Evolutionary conservation across 768 basidiomycete genomes (phyloP).

Genomic region (Candolleomyces aberdarensis): DNA sequence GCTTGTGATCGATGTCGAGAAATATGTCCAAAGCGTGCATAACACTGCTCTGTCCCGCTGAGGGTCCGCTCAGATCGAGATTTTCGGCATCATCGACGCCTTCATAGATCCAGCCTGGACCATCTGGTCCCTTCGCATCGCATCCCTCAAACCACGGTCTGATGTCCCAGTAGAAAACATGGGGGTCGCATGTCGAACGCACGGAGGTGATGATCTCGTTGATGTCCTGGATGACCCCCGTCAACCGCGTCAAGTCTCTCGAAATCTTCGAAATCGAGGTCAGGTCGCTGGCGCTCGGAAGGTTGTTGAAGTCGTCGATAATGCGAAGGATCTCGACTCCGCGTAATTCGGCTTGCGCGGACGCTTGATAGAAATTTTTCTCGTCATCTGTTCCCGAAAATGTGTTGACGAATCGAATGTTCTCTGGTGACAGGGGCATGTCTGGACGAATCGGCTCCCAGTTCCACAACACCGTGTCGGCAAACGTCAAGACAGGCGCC

Average conservation of each 20-base stretch:
- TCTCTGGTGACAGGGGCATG: conserved; percentile 60
- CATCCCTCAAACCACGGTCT: conserved; percentile 94
- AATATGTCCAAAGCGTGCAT: conserved; percentile 87
- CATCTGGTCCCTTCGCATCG: conserved; percentile 49
- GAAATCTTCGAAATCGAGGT: conserved; percentile 65
- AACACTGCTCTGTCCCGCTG: conserved; percentile 90
- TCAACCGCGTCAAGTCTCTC: conserved; percentile 66
- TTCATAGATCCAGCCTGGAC: conserved; percentile 72
- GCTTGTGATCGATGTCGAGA: conserved; percentile 85
- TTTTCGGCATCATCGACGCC: conserved; percentile 58
- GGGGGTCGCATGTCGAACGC: conserved; percentile 73
- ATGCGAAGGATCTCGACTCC: conserved; percentile 85
- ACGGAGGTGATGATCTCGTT: conserved; percentile 66
- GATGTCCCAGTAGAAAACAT: conserved; percentile 84
- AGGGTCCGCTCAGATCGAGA: conserved; percentile 81
- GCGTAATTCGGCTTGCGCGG: conserved; percentile 80
- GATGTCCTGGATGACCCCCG: conserved; percentile 70
- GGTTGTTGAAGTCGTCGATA: conserved; percentile 81
- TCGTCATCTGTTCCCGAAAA: conserved; percentile 91
- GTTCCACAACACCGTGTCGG: conserved; percentile 96
- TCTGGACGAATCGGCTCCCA: conserved; percentile 59
- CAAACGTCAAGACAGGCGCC: conserved; percentile 94
- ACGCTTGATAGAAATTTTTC: conserved; percentile 79
- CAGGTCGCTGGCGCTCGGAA: conserved; percentile 65
- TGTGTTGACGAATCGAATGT: conserved; percentile 67